These are phyloP conservation scores for Ceratocystis variospora DNA, from an alignment of 2,329 filamentous ascomycete species.

Conservation along the genomic window DNA sequence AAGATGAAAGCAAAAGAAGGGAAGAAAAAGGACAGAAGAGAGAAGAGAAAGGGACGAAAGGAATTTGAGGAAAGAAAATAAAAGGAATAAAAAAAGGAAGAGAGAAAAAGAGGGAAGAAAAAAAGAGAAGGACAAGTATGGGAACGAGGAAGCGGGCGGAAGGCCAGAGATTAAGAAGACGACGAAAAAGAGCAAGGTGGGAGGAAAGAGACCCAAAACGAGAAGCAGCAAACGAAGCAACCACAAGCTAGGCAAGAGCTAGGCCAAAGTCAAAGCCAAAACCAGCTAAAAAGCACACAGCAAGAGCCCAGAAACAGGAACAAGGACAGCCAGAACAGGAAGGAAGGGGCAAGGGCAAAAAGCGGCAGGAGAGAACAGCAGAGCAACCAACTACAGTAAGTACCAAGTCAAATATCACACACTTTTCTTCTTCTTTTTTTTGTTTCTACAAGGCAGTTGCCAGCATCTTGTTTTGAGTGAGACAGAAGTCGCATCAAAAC, in stretches of 20 bases:
- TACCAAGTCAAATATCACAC: not conserved
- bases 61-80: constrained; percentile 4
- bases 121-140: constrained; percentile 17
- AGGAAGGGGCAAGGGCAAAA: constrained; percentile 9
- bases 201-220: not conserved
- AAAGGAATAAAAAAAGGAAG: constrained; percentile 3
- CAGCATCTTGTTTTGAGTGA: not conserved
- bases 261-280: not conserved
- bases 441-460: not conserved
- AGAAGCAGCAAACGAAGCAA: not conserved
- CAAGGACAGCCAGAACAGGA: constrained; percentile 1
- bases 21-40: constrained; percentile 3
- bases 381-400: not conserved
- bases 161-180: constrained; percentile 11
- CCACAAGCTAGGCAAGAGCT: not conserved
- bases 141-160: constrained; percentile 4
- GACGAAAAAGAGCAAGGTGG: not conserved
- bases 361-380: not conserved
- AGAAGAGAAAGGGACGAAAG: constrained; percentile 10
- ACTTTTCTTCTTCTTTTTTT: not conserved
- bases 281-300: not conserved
- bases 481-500: not conserved
- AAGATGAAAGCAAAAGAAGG: not conserved
- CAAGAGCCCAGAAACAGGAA: not conserved
- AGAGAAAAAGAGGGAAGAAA: constrained; percentile 18